Evolutionary conservation across 495 filamentous ascomycete genomes (phyloP).

Genomic region (Stereocaulon alpinum): DNA sequence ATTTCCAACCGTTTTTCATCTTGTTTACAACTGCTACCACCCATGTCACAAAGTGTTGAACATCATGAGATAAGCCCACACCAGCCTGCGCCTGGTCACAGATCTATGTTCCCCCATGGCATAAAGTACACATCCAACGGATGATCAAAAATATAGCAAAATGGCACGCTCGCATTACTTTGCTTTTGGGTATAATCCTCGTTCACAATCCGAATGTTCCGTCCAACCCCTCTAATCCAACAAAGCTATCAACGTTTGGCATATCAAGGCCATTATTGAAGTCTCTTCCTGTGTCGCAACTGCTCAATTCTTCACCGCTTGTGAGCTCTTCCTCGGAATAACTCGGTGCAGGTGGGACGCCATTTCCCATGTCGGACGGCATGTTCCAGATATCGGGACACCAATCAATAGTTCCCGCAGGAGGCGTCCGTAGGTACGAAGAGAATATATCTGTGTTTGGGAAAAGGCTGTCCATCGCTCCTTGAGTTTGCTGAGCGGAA

Average conservation of each 20-base stretch:
- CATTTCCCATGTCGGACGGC: conserved; percentile 28
- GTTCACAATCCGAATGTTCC: conserved; percentile 14
- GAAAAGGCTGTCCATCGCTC: conserved; percentile 31
- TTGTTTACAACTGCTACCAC: background rate
- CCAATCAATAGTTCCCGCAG: conserved; percentile 27
- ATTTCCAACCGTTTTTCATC: no score
- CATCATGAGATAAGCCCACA: background rate
- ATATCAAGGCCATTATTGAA: conserved; percentile 16
- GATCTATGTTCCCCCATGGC: background rate
- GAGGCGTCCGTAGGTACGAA: conserved; percentile 25
- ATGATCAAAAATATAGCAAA: background rate
- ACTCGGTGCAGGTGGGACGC: conserved; percentile 47
- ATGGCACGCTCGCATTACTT: background rate
- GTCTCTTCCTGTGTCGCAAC: conserved; percentile 21
- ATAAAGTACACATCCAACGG: background rate
- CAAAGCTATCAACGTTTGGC: conserved; percentile 17
- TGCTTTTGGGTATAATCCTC: background rate
- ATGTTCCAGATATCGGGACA: conserved; percentile 35
- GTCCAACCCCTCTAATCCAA: conserved; percentile 22
- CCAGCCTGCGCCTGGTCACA: background rate
- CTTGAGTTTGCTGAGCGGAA: background rate
- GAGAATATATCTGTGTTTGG: conserved; percentile 36
- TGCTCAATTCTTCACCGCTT: conserved; percentile 27
- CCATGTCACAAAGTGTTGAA: background rate
- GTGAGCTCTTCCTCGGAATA: conserved; percentile 68